Evolutionary conservation across 176 grass and related monocot genomes (phyloP).

Genomic region (Bonia amplexicaulis): DNA sequence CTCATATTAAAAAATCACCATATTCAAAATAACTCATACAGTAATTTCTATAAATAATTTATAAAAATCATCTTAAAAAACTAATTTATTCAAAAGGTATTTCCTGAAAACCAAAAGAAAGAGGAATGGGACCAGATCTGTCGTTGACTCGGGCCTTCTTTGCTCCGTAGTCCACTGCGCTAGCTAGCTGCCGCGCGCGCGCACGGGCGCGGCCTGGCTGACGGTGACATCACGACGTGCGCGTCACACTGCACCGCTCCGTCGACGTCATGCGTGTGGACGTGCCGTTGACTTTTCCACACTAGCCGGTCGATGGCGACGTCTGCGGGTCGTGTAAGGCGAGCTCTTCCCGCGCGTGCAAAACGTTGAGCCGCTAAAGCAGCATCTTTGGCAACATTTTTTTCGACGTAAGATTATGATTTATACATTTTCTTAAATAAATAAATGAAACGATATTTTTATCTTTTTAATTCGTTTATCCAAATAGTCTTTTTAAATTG

Average conservation of each 20-base stretch:
- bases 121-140: not conserved
- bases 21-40: rapidly evolving
- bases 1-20: rapidly evolving
- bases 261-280: conserved; percentile 33
- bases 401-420: no score
- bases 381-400: not conserved
- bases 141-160: not conserved
- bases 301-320: not conserved
- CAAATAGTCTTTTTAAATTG: rapidly evolving
- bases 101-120: no score
- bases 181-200: not conserved
- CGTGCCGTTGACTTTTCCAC: not conserved
- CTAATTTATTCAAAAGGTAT: no score
- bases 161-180: not conserved
- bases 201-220: not conserved
- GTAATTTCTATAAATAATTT: no score
- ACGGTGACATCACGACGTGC: conserved; percentile 36
- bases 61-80: no score
- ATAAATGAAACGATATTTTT: no score
- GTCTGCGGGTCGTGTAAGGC: not conserved
- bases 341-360: conserved; percentile 9
- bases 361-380: conserved; percentile 15
- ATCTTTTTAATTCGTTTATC: no score
- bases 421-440: no score
- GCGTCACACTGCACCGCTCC: conserved; percentile 17